Percentiles rank a stretch among this genome's conserved stretches.
Evolutionary conservation across 2,329 filamentous ascomycete genomes (phyloP).

Genomic region (Aspergillus sp.): DNA sequence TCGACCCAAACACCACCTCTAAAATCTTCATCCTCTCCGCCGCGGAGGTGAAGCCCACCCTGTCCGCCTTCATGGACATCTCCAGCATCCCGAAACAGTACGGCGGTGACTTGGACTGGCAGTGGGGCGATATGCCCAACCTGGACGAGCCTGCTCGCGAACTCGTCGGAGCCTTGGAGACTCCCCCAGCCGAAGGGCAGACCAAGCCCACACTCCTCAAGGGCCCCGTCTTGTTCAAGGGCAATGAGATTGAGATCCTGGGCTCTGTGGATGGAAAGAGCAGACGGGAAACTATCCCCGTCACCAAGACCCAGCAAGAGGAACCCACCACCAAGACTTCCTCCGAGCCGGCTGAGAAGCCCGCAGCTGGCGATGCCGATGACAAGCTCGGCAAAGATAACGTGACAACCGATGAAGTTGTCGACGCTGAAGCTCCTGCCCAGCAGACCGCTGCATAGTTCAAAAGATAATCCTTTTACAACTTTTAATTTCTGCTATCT

Average conservation of each 20-base stretch:
- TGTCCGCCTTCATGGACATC: conserved; percentile 75
- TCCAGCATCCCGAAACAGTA: conserved; percentile 85
- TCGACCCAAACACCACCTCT: conserved; percentile 85
- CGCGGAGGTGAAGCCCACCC: conserved; percentile 68
- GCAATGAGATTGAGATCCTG: conserved; percentile 26
- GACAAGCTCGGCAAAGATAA: neutral
- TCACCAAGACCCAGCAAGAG: conserved; percentile 10
- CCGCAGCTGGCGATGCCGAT: too few species aligned
- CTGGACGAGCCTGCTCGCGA: conserved; percentile 54
- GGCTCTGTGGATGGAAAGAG: conserved; percentile 30
- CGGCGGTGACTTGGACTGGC: conserved; percentile 78
- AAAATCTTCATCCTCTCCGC: conserved; percentile 89
- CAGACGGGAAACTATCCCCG: conserved; percentile 21
- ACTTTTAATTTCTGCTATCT: too few species aligned
- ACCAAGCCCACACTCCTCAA: conserved; percentile 26
- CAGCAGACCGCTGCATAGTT: too few species aligned
- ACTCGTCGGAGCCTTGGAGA: conserved; percentile 26
- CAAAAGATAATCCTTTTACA: too few species aligned
- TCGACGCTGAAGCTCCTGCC: too few species aligned
- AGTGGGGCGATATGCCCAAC: conserved; percentile 69
- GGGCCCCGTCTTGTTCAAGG: conserved; percentile 32
- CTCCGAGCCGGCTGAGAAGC: too few species aligned
- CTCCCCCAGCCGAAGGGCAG: conserved; percentile 18
- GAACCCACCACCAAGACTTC: too few species aligned
- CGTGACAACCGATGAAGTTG: too few species aligned